phyloP scores from a whole-genome alignment of 257 asterid species.

The Nicotiana noctiflora region DNA sequence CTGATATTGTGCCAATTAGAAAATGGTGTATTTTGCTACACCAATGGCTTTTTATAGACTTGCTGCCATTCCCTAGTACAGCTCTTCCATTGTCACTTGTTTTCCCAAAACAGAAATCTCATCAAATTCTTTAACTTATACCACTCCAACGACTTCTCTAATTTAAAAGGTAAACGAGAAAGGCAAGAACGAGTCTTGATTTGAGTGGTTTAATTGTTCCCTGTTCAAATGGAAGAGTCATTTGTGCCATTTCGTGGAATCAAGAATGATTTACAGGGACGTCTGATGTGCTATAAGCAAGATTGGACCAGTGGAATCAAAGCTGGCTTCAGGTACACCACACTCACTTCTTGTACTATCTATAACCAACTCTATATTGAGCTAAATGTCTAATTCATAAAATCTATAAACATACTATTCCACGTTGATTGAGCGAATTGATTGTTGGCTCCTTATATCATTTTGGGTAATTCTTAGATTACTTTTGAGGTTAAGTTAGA shows the following conservation, averaged over 20 bases:
- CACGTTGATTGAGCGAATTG: no score
- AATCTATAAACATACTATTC: no score
- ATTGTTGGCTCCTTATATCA: no score
- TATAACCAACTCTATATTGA: no score
- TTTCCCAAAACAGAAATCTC: not conserved
- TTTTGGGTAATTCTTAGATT: no score
- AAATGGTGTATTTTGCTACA: not conserved
- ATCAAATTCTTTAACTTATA: not conserved
- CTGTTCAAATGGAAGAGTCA: conserved; percentile 57
- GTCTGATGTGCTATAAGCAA: conserved; percentile 74
- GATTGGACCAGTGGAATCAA: conserved; percentile 83
- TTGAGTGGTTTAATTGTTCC: not conserved
- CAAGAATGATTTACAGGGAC: conserved; percentile 60
- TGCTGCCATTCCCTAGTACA: not conserved
- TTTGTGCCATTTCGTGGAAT: conserved; percentile 83
- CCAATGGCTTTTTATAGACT: not conserved
- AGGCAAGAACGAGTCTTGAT: no score
- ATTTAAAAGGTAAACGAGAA: no score
- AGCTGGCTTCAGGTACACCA: conserved; percentile 56
- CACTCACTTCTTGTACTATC: not conserved
- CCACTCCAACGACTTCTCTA: not conserved
- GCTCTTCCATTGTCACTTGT: not conserved
- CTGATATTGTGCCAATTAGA: not conserved
- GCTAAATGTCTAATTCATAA: not conserved
- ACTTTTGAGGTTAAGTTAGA: no score